Conservation (phyloP, 257 asterid species). For the Lavandula angustifolia region DNA sequence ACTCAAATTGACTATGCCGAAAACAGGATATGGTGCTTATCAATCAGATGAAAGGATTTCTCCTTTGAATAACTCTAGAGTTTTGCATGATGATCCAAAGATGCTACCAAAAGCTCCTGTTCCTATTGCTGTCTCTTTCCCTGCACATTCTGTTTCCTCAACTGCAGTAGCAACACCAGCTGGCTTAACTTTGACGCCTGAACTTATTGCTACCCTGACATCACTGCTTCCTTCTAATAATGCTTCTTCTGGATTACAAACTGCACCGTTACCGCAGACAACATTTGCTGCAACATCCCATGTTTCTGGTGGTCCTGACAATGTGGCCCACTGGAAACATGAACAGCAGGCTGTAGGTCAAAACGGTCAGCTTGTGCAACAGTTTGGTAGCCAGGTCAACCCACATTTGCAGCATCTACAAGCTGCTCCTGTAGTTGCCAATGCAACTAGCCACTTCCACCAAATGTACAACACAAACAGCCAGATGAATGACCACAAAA, state of each 20-base stretch:
- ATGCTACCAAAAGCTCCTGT: constrained; percentile 42
- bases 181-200: constrained; percentile 80
- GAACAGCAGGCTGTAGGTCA: constrained; percentile 47
- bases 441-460: constrained; percentile 40
- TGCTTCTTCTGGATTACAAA: constrained; percentile 50
- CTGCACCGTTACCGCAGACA: constrained; percentile 35
- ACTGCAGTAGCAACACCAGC: constrained; percentile 54
- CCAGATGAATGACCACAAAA: constrained; percentile 49
- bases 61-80: constrained; percentile 44
- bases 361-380: constrained; percentile 48
- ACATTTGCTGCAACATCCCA: constrained; percentile 38
- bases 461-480: constrained; percentile 43
- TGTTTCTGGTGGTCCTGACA: constrained; percentile 47
- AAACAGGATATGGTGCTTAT: constrained; percentile 42
- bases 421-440: constrained; percentile 41
- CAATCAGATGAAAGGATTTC: constrained; percentile 48
- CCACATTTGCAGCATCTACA: constrained; percentile 51
- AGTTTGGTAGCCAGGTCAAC: constrained; percentile 46
- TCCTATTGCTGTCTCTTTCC: constrained; percentile 47
- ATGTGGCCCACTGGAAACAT: constrained; percentile 54
- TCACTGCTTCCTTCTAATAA: constrained; percentile 58
- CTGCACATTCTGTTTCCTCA: constrained; percentile 50
- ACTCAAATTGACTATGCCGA: constrained; percentile 41
- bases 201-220: constrained; percentile 81
- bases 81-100: constrained; percentile 45